phyloP scores from a whole-genome alignment of 1,284 basidiomycete genomes.

The Mycosarcoma mackinlayi region DNA sequence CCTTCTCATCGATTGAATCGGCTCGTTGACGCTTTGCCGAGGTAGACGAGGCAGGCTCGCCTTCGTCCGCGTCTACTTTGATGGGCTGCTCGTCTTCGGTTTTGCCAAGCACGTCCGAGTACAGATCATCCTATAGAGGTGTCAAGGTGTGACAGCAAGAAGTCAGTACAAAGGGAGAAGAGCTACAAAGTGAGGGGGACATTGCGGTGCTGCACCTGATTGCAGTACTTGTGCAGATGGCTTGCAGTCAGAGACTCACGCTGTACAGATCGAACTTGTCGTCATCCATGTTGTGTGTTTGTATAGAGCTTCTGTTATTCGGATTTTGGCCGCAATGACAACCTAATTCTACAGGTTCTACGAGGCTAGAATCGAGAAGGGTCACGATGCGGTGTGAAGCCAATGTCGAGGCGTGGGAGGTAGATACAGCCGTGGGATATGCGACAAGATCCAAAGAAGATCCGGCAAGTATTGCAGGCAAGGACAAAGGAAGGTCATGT shows the following conservation, averaged over 20 bases:
- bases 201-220: not conserved
- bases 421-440: no score
- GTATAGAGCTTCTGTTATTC: no score
- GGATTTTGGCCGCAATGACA: no score
- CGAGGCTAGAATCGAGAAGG: no score
- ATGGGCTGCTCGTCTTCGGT: slow-evolving; percentile 26
- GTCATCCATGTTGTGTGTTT: slow-evolving; percentile 41
- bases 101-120: slow-evolving; percentile 45
- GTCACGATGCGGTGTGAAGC: no score
- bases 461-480: no score
- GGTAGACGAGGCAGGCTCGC: slow-evolving; percentile 1
- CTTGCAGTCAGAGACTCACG: slow-evolving; percentile 35
- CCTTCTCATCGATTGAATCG: slow-evolving; percentile 31
- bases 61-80: slow-evolving; percentile 21
- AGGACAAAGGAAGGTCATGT: no score
- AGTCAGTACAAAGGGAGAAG: not conserved
- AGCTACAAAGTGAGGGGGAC: not conserved
- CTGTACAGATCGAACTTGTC: slow-evolving; percentile 60
- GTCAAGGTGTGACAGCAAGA: not conserved
- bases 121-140: slow-evolving; percentile 49
- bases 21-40: slow-evolving; percentile 36
- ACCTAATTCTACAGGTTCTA: slow-evolving; percentile 2
- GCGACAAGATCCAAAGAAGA: no score
- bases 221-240: not conserved
- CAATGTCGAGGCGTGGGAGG: no score